Base-by-base conservation (phyloP, 164 flowering plant genomes). In the Magnolia kwangsiensis region DNA sequence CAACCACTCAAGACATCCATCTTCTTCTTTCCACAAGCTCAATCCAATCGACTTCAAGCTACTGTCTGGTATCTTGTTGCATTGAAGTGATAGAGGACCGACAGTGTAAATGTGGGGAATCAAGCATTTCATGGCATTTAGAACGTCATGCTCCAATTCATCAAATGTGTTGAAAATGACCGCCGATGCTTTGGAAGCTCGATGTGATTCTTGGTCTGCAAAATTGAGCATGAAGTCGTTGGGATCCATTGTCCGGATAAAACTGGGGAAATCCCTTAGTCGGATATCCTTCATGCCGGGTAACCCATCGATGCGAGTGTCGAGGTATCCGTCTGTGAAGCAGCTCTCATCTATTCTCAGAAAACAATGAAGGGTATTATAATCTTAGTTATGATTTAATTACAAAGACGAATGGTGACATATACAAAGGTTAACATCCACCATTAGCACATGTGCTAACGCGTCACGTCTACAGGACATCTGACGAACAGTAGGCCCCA, bases 11-110 rank as follows among this genome's bases (percentile, higher is more conserved):
- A 86, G 55, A 50, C 86, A 85, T 16, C 65, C 76, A 0, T 20
- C 8, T 0, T 89, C 87, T 69, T 87, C 89, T 71, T 68, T 83
- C 92, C 92, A 89, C 4, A 89, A 75, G 67, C 76, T 89, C 0
- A 85, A 83, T 3, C 81, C 77, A 7, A 87, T 65, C 5, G 77
- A 76, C 13, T 75, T 78, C 18, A 76, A 8, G 23, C 55, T 21
- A 8, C 7, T 8, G 23, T 55, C 55, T 0, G 76, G 72, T 1
- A 68, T 2, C 29, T 76, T 77, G 7, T 68, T n/a, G 27, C 82
- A 75, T 9, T 61, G 69, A 74, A 75, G 19, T 3, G 76, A 37
- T 24, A 78, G 20, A 23, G 80, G 73, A 23, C 80, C 80, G 0
- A 78, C 8, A 21, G 73, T 19, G 69, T 73, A 68, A 18, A 74